phyloP scores from a whole-genome alignment of 23 red algal genomes.

The Gracilaria caudata region DNA sequence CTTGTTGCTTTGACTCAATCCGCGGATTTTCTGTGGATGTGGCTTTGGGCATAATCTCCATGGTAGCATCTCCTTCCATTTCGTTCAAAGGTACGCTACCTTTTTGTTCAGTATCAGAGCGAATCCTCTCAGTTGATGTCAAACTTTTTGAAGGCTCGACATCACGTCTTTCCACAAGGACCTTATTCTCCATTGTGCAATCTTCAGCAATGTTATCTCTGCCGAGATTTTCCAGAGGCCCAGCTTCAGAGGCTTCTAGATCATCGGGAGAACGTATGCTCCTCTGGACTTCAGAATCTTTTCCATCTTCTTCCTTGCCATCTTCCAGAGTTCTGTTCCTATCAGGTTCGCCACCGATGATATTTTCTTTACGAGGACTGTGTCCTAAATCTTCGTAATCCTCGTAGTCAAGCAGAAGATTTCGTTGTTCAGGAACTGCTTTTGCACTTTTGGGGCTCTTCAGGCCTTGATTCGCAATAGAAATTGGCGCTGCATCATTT shows the following conservation, averaged over 20 bases:
- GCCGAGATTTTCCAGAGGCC: neutral
- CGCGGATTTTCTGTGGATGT: neutral
- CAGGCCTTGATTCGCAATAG: neutral
- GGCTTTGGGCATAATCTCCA: neutral
- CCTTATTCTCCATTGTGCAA: neutral
- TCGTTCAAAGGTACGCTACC: neutral
- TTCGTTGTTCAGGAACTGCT: slow-evolving; percentile 3
- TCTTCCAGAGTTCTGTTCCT: neutral
- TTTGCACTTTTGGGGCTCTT: neutral
- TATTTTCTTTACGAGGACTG: neutral
- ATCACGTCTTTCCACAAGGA: neutral
- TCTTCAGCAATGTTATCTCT: neutral
- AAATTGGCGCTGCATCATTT: neutral
- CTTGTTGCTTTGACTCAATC: neutral
- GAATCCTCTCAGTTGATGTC: neutral
- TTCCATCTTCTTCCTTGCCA: neutral
- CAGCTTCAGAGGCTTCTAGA: neutral
- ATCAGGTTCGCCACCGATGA: neutral
- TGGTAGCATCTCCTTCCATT: neutral
- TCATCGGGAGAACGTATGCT: neutral
- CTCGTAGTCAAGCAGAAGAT: neutral
- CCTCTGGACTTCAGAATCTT: neutral
- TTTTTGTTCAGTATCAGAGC: neutral
- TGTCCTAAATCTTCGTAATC: neutral
- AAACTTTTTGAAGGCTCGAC: neutral